Evolutionary conservation across 1,284 basidiomycete genomes (phyloP), one percentile per base, ranked within the genome.

Genomic region (Melampsora americana): DNA sequence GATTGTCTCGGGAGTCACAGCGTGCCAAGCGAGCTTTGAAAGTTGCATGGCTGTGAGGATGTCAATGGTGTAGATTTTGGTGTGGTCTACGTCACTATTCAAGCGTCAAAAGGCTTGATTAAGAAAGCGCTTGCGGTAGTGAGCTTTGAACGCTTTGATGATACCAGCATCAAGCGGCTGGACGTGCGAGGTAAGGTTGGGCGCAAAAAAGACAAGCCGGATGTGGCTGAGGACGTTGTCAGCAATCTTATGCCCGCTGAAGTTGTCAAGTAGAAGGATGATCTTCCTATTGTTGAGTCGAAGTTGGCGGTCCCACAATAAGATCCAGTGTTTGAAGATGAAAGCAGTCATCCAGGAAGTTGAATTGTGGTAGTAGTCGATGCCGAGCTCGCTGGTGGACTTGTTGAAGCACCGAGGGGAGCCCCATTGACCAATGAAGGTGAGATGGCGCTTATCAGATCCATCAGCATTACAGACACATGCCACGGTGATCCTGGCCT

Each of bases 191-290:
- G 77, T 77, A 50, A 77, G 60, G 60, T 73, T 77, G 14, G 62
- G 59, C 20, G 35, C 18, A 56, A 77, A 67, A 42, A 77, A 77
- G 42, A 60, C 77, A 32, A 77, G 59, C n/a, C 61, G 69, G 18
- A 77, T 73, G 64, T 73, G 73, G 28, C 69, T 69, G 35, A 77
- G 59, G 44, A 1, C n/a, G 23, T 60, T 50, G 18, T 30, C 35
- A n/a, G n/a, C 62, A 66, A 77, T 70, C 5, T 35, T 53, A 48
- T 77, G 77, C 42, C 77, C 70, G 28, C 46, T 65, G 69, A 77
- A 74, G 61, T 73, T 77, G 28, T 77, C 69, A 23, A 77, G 39
- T n/a, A 77, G 61, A 4, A 77, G 60, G 5, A 71, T n/a, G 16
- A 77, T 42, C 35, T 30, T 65, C 50, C 61, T 64, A 23, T n/a